Percentiles rank a stretch among this genome's conserved stretches.
These are phyloP conservation scores for Aspergillus bridgeri DNA, from an alignment of 495 filamentous ascomycete species.

Conservation along the genomic window DNA sequence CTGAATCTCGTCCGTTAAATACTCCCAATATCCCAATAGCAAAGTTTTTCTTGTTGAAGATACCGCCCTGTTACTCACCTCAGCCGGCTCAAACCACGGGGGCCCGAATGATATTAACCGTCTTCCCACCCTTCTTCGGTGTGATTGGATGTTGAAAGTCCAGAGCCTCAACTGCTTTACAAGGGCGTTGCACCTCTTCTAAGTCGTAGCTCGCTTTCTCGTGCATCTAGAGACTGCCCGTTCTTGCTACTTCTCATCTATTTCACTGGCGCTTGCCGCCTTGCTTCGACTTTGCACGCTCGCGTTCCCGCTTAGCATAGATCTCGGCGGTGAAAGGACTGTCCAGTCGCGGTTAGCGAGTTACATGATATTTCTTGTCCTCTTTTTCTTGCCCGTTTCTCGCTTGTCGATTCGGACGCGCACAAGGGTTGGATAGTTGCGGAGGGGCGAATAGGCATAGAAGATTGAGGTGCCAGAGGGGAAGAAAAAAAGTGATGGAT, in stretches of 20 bases:
- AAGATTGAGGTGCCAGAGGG: not conserved
- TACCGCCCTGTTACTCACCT: not conserved
- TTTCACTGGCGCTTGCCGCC: constrained; percentile 41
- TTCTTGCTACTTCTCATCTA: not conserved
- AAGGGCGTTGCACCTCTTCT: not conserved
- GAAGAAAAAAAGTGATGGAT: constrained; percentile 12
- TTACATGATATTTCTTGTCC: not conserved
- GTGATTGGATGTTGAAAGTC: constrained; percentile 40
- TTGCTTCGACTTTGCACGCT: constrained; percentile 39
- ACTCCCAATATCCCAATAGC: not conserved
- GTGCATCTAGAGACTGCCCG: not conserved
- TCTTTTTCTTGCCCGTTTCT: too few relatives aligned
- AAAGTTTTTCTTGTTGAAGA: not conserved
- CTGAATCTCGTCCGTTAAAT: too few relatives aligned
- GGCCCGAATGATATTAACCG: not conserved
- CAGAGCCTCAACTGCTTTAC: constrained; percentile 4
- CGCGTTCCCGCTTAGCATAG: constrained; percentile 76
- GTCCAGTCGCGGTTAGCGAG: constrained; percentile 19
- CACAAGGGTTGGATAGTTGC: not conserved
- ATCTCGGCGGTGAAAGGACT: constrained; percentile 93
- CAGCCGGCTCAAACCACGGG: not conserved
- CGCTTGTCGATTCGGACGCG: not conserved
- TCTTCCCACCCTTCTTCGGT: constrained; percentile 16
- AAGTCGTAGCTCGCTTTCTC: not conserved
- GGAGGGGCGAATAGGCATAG: not conserved